Base-by-base conservation (phyloP, 768 basidiomycete species). In the Epithele typhae region DNA sequence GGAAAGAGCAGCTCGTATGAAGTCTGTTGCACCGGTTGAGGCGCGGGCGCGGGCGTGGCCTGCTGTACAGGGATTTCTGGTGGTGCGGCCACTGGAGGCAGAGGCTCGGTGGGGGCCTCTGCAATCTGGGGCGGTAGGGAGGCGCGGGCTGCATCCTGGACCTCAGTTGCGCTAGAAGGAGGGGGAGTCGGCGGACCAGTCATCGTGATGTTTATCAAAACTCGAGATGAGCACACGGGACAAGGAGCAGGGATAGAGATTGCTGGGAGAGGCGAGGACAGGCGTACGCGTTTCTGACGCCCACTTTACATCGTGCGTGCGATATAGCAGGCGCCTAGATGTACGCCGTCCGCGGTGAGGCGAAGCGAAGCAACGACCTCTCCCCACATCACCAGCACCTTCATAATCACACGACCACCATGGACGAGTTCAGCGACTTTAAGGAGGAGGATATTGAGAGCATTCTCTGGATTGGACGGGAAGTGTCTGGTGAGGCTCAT, bases 391-490 rank as follows among this genome's bases (percentile, higher is more conserved):
- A 9, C 30, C 21, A 27, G 19, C 19, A 33, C 43, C 32, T 30
- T 34, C 11, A 22, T 34, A 22, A n/a, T 32, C 27, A 33, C 9
- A n/a, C n/a, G n/a, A n/a, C 42, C 36, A 57, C 39, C 25, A 84
- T 83, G 76, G 78, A 84, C 49, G 62, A 60, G 4, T 64, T 74
- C 37, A 77, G 83, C 49, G 62, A 60, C 3, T 64, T 74, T 37
- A 77, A 53, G 15, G 53, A 79, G 48, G 50, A 79, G 48, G 91
- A 93, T 60, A 85, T 94, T 49, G 87, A 94, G 66, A 91, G 90
- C 37, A 79, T 94, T 56, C 71, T 96, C 30, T 93, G 90, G 65
- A 83, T 95, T 53, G 85, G 81, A n/a, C 76, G 92, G 33, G 92
- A 94, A 71, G 76, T 94, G 43, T 92, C 87, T 73, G 91, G 92